Evolutionary conservation across 306 rosid species (phyloP), one percentile per base, ranked within the genome.

Genomic region (Vachellia collinsii): DNA sequence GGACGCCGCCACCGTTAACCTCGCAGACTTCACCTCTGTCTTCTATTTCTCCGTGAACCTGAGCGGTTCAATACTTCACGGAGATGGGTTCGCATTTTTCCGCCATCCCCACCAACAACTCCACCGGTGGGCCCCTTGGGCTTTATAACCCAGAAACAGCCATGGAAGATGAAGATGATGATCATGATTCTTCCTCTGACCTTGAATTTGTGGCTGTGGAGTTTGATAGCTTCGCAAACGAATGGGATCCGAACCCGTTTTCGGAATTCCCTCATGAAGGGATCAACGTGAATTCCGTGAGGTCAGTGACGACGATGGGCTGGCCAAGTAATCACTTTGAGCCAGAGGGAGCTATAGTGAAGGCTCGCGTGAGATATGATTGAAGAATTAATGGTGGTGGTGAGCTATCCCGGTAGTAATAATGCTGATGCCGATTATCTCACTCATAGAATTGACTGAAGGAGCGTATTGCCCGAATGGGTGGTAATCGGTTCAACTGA

Each of bases 381-480:
- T 61, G 69, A 46, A 11, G 70, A 75, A 17, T 63, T 85, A 0
- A 34, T 37, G 8, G 84, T 82, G 51, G 19, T 76, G 16, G 70
- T 72, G 39, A 59, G 16, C 7, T 76, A 76, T 11, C 50, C 42
- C 10, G 37, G 3, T 0, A 10, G 16, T 1, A 0, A 37, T 14
- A 16, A 37, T 37, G 46, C 1, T 14, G 11, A 65, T 17, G 46
- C 13, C 37, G 71, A 14, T 5, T 44, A 46, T 25, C 54, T 83
- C 12, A 59, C 72, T 0, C 74, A 65, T 11, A 3, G 1, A 1
- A 46, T 79, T 58, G 80, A 83, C 50, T 41, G 79, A 36, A 58
- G 23, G 11, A 25, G 16, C n/a, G 59, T 74, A 75, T 56, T 85
- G 23, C 88, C 88, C 0, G 74, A 85, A 41, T 72, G 83, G 83